Evolutionary conservation across 1,284 basidiomycete species (phyloP), one percentile per base, ranked within the genome.

Genomic region (Amylostereum areolatum): DNA sequence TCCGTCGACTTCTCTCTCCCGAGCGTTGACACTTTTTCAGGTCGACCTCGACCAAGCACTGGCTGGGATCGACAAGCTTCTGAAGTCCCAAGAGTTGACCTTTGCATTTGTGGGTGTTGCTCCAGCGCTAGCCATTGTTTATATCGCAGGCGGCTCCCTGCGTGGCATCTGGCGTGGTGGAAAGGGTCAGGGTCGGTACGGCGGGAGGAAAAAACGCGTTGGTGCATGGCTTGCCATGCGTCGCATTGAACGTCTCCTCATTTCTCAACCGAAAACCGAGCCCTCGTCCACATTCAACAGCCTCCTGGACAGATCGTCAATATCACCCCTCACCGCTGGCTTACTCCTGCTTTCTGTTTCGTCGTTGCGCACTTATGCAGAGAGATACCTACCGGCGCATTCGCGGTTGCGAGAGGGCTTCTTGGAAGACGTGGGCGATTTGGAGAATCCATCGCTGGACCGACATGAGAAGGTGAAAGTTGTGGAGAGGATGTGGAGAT

Each of bases 31-130:
- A 2, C 42, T 28, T 25, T 29, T 33, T 6, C 55, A 92, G 89
- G 90, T 92, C 51, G 96, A 99, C 65, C 82, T 98, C 47, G 89
- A 93, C 58, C 80, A 96, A 71, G 80, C 92, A 29, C 72, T 97
- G 60, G 70, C 82, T 48, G 85, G 91, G 46, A 89, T 97, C 56
- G 96, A 99, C 68, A 92, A 89, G 62, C 75, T 99, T 46, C 82
- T 99, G 54, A 91, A 88, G 59, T 94, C 91, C 2, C 96, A 99
- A 67, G 92, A 97, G 65, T 75, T 99, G 31, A 97, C 97, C 1
- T 98, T 99, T 60, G 96, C 91, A 1, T 97, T 97, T 56, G 94
- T 98, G 51, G 96, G 96, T 56, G 88, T 99, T 10, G 95, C 96
- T 0, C 95, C 95, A 1, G 86, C 90, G 0, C 70, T 98, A 18